A percentile compares a stretch with the other conserved stretches of the same genome.
phyloP scores from a whole-genome alignment of 805 yeast species.

The Torulaspora gathmanii region DNA sequence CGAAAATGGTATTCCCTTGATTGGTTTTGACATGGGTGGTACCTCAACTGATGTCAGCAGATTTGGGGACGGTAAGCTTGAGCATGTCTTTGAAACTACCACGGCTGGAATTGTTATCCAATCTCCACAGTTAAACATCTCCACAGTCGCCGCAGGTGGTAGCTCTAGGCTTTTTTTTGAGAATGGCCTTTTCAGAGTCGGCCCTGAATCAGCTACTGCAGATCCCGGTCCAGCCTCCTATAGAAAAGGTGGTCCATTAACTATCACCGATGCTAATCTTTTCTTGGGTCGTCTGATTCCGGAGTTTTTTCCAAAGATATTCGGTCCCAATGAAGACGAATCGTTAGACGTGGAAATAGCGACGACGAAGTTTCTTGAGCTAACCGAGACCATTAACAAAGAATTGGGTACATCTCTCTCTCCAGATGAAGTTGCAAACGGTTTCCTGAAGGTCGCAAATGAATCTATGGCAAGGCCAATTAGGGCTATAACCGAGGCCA shows the following conservation, averaged over 20 bases:
- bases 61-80: slow-evolving; percentile 61
- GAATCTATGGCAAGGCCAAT: slow-evolving; percentile 88
- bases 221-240: slow-evolving; percentile 91
- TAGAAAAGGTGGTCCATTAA: slow-evolving; percentile 79
- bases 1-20: slow-evolving; percentile 52
- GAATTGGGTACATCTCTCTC: slow-evolving; percentile 42
- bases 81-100: slow-evolving; percentile 79
- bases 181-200: slow-evolving; percentile 72
- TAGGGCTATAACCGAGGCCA: slow-evolving; percentile 77
- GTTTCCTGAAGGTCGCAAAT: slow-evolving; percentile 78
- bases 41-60: slow-evolving; percentile 84
- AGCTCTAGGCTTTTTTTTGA: slow-evolving; percentile 65
- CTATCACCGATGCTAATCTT: slow-evolving; percentile 81
- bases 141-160: slow-evolving; percentile 84
- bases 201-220: slow-evolving; percentile 83
- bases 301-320: slow-evolving; percentile 72
- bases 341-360: slow-evolving; percentile 58
- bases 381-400: slow-evolving; percentile 54
- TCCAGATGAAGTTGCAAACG: slow-evolving; percentile 68
- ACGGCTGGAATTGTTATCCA: slow-evolving; percentile 82
- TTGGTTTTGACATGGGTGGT: slow-evolving; percentile 91
- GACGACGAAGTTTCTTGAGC: slow-evolving; percentile 43
- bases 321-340: slow-evolving; percentile 75
- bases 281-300: slow-evolving; percentile 68
- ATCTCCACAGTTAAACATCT: slow-evolving; percentile 77